Evolutionary conservation across 2,329 filamentous ascomycete genomes (phyloP).

Genomic region (Ascochyta fabae): DNA sequence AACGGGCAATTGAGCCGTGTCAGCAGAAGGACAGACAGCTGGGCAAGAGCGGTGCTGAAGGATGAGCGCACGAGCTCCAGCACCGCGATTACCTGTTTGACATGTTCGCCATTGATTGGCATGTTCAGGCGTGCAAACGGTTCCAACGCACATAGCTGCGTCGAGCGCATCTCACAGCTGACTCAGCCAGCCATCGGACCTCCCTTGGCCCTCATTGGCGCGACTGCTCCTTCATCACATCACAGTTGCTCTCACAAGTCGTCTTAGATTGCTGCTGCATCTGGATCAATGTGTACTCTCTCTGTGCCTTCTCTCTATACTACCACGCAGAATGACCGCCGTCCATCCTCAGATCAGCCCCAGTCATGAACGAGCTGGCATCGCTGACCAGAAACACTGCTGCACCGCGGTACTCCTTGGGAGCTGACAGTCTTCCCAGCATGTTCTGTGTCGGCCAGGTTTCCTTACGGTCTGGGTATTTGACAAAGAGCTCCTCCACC

Average conservation of each 20-base stretch:
- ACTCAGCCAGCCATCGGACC: slow-evolving; percentile 9
- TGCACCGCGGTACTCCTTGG: slow-evolving; percentile 48
- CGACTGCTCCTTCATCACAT: neutral
- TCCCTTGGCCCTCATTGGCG: slow-evolving; percentile 9
- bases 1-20: slow-evolving; percentile 1
- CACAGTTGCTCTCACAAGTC: neutral
- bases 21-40: neutral
- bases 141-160: neutral
- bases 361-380: slow-evolving; percentile 52
- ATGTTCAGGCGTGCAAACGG: neutral
- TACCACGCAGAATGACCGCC: slow-evolving; percentile 50
- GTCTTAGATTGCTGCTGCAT: neutral
- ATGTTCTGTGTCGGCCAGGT: slow-evolving; percentile 87
- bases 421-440: slow-evolving; percentile 60
- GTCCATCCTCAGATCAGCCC: slow-evolving; percentile 48
- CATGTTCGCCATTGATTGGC: slow-evolving; percentile 8
- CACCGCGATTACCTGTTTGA: slow-evolving; percentile 21
- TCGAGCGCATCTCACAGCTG: neutral
- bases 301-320: neutral
- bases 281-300: neutral
- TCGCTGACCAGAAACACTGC: slow-evolving; percentile 50
- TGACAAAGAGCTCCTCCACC: slow-evolving; percentile 79
- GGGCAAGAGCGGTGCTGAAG: slow-evolving; percentile 7
- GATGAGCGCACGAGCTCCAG: slow-evolving; percentile 15
- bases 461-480: slow-evolving; percentile 69